Evolutionary conservation across 1,284 basidiomycete species (phyloP), one percentile per base, ranked within the genome.

Genomic region (Meira miltonrushii): DNA sequence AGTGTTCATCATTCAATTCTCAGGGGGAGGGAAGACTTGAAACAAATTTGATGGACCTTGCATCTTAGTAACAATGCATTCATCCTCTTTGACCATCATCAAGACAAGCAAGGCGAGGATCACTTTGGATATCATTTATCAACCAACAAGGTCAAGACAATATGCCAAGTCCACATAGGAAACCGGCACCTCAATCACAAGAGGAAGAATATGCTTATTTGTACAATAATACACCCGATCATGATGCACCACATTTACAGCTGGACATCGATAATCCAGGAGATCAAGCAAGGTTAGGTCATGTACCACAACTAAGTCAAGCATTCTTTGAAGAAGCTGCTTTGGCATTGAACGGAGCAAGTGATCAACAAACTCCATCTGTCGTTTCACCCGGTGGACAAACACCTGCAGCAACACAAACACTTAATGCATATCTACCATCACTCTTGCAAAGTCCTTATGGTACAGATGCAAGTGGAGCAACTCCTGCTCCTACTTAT

Each of bases 311-410:
- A 23, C 62, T 74, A 38, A 67, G 65, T 60, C 61, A 68, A 43
- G 71, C 69, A 63, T 74, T 74, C 56, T 74, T 72, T 55, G 44
- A 53, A 37, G 67, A 74, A 54, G 70, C 72, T 4, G 72, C 72
- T 0, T 56, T 59, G n/a, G 72, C 68, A 19, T 19, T 57, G 28
- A 21, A 28, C 19, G 21, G 39, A 13, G 21, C 43, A 17, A 25
- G 54, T 46, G 25, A 53, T 58, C 39, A 17, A 21, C 13, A 12
- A 40, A 17, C 23, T n/a, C 11, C 28, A 25, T 19, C 38, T 21
- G 15, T 37, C 40, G 6, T 21, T 9, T 19, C 25, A 57, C 39
- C 38, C 2, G 7, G 46, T 49, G 21, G 51, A 17, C 17, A 15
- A 13, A 23, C 21, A 43, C 43, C 60, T 37, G 19, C 52, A 39